Evolutionary conservation across 768 basidiomycete species (phyloP).

Genomic region (Suillus luteus): DNA sequence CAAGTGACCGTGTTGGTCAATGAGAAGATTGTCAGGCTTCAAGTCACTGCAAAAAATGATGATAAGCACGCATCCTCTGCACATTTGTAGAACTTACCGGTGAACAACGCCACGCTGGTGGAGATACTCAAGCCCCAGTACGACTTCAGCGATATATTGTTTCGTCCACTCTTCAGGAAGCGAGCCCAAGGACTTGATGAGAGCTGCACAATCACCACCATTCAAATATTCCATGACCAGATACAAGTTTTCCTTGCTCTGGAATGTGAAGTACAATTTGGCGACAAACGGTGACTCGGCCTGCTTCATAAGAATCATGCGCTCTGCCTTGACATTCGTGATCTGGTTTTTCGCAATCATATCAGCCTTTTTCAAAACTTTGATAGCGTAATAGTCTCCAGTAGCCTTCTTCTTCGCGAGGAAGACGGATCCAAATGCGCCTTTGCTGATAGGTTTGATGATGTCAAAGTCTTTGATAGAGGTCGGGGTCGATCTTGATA

Average conservation of each 20-base stretch:
- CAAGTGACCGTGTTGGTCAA: constrained; percentile 94
- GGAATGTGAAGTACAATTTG: constrained; percentile 98
- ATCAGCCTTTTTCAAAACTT: constrained; percentile 99
- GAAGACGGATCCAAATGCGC: constrained; percentile 98
- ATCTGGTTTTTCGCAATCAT: constrained; percentile 99
- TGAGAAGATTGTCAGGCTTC: constrained; percentile 97
- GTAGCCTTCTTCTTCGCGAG: constrained; percentile 97
- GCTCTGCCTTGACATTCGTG: constrained; percentile 98
- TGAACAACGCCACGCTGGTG: constrained; percentile 95
- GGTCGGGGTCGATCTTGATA: constrained; percentile 78
- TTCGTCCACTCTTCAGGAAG: constrained; percentile 96
- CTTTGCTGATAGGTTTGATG: constrained; percentile 99
- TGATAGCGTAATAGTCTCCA: constrained; percentile 99
- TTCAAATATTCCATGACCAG: constrained; percentile 99
- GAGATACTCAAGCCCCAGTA: constrained; percentile 94
- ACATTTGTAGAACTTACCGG: constrained; percentile 59
- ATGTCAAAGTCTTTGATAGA: constrained; percentile 99
- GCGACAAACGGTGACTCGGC: constrained; percentile 98
- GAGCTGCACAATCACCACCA: constrained; percentile 95
- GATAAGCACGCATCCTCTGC: not conserved
- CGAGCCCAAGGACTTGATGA: constrained; percentile 93
- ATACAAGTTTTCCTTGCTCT: constrained; percentile 98
- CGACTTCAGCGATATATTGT: constrained; percentile 95
- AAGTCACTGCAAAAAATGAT: constrained; percentile 63
- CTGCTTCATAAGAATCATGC: constrained; percentile 99